Evolutionary conservation across 192 early-diverging fungal species (phyloP), one percentile per base, ranked within the genome.

Genomic region (Entophlyctis helioformis): DNA sequence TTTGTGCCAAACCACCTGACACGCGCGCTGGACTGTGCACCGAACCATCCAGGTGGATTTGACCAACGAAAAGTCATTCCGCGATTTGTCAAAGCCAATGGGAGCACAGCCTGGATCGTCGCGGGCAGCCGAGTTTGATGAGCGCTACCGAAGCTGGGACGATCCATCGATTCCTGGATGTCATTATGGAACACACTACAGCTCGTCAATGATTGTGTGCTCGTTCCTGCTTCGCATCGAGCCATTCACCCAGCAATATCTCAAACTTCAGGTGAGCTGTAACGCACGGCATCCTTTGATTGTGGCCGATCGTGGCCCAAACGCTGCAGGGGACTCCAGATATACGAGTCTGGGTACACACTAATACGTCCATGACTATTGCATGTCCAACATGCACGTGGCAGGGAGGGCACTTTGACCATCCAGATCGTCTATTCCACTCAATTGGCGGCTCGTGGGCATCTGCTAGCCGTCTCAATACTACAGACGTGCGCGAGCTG

Each of bases 181-280:
- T 58, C 86, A 87, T 39, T 91, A 91, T 52, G 88, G 86, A 16
- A 88, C 85, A 13, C 88, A 91, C 50, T 91, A 91, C 61, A 84
- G 81, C 4, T 89, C 86, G 7, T 81, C 86, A 1, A 87, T 88
- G 74, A 84, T 87, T 46, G 88, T 91, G 3, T 89, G 86, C 26
- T 80, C 83, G 11, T 91, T 76, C 48, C 56, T 91, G 43, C 77
- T 91, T 24, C 72, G 88, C 18, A 51, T 83, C 13, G 86, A 91
- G 51, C 88, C 88, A 3, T 91, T 89, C 57, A 83, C 85, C 0
- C 69, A 81, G 25, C 72, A 85, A 39, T 85, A 85, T 53, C 47
- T 85, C 26, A 82, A 82, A 31, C 63, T 85, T 2, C 80, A 82
- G 43, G 66, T 60, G 53, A 47, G 45, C 63, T 40, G 4, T 40